Conservation (phyloP, 2,329 filamentous ascomycete species). For the Exophiala alcalophila region DNA sequence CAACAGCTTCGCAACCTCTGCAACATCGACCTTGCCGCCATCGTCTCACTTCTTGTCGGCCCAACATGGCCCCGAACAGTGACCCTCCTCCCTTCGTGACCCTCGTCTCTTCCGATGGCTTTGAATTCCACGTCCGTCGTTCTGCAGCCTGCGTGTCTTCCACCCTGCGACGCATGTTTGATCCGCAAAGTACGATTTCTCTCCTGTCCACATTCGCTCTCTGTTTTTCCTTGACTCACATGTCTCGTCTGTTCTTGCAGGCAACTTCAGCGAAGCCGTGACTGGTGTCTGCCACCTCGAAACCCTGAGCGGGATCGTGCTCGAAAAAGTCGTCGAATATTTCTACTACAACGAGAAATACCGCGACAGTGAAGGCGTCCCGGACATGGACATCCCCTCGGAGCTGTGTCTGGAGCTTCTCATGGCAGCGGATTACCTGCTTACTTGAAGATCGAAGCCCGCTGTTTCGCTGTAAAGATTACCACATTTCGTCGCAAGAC, state of each 20-base stretch:
- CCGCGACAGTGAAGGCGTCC: conserved; percentile 57
- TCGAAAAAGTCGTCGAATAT: conserved; percentile 69
- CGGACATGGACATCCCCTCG: conserved; percentile 64
- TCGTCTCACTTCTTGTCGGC: background rate
- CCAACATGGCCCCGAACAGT: conserved; percentile 16
- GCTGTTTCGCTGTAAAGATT: too few relatives aligned
- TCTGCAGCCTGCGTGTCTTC: conserved; percentile 60
- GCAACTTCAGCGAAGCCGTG: conserved; percentile 59
- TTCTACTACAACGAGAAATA: conserved; percentile 67
- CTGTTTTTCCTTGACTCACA: background rate
- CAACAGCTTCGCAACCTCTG: too few relatives aligned
- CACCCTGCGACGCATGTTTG: conserved; percentile 62
- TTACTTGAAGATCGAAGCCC: conserved; percentile 38
- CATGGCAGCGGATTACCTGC: conserved; percentile 66
- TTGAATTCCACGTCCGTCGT: conserved; percentile 61
- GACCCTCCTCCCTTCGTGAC: conserved; percentile 55
- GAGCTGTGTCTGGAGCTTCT: conserved; percentile 64
- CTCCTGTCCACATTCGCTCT: conserved; percentile 6
- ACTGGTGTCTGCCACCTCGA: conserved; percentile 58
- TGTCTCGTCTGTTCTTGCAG: conserved; percentile 38
- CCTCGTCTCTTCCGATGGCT: conserved; percentile 62
- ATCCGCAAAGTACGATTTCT: conserved; percentile 55
- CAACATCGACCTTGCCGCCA: background rate
- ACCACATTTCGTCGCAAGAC: too few relatives aligned
- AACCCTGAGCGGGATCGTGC: conserved; percentile 60